These are phyloP conservation scores for Boletus austroedulis DNA, from an alignment of 1,284 basidiomycete genomes.

Conservation along the genomic window DNA sequence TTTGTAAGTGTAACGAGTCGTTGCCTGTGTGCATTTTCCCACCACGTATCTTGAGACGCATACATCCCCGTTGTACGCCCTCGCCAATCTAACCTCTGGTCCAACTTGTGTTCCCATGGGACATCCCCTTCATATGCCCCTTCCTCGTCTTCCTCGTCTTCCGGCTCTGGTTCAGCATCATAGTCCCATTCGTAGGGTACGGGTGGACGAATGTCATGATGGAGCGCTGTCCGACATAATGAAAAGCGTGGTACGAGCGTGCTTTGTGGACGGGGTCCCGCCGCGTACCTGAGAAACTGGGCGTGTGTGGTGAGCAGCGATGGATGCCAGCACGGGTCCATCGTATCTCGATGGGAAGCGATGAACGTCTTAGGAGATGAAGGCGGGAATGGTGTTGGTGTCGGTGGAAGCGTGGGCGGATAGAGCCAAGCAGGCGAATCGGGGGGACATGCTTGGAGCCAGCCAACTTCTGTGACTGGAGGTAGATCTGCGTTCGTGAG, in stretches of 20 bases:
- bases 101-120: conserved; percentile 53
- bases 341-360: conserved; percentile 47
- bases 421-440: conserved; percentile 21
- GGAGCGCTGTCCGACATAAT: conserved; percentile 53
- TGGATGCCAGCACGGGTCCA: conserved; percentile 64
- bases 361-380: conserved; percentile 49
- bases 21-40: conserved; percentile 50
- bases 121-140: conserved; percentile 44
- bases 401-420: conserved; percentile 4
- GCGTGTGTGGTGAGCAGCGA: conserved; percentile 48
- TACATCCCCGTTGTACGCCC: conserved; percentile 66
- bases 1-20: conserved; percentile 40
- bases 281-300: conserved; percentile 53
- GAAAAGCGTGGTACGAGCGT: conserved; percentile 56
- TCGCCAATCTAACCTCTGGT: conserved; percentile 60
- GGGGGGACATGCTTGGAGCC: conserved; percentile 26
- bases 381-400: not conserved
- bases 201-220: conserved; percentile 60
- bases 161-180: conserved; percentile 24
- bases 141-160: not conserved
- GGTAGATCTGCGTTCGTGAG: conserved; percentile 28
- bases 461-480: conserved; percentile 19
- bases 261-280: conserved; percentile 48
- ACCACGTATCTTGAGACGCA: conserved; percentile 42
- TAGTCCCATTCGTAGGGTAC: conserved; percentile 44